A percentile compares a stretch with the other conserved stretches of the same genome.
Evolutionary conservation across 108 stramenopile species (phyloP).

Genomic region (Heterococcus sp.): DNA sequence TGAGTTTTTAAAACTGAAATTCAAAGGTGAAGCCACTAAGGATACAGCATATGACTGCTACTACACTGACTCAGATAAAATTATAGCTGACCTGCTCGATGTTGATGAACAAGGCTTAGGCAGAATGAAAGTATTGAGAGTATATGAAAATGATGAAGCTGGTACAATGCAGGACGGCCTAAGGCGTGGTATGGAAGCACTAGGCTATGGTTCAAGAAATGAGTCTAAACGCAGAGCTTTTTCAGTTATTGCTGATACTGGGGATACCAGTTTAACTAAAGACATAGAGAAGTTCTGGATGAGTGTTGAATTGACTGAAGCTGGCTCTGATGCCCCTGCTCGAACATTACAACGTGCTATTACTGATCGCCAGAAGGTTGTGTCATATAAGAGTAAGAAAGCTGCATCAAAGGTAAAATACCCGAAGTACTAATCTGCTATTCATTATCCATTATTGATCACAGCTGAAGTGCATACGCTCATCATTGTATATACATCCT

Average conservation of each 20-base stretch:
- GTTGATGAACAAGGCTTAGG: not conserved
- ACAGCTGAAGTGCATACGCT: no score
- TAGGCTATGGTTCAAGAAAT: not conserved
- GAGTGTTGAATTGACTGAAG: no score
- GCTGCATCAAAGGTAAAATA: no score
- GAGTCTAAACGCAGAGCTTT: not conserved
- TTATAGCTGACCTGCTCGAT: not conserved
- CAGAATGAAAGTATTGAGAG: not conserved
- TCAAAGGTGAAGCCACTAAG: no score
- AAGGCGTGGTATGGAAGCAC: not conserved
- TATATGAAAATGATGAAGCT: not conserved
- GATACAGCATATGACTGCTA: not conserved
- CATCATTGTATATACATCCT: no score
- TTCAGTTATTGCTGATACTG: not conserved
- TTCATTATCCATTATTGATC: no score
- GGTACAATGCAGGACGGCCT: not conserved
- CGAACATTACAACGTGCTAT: no score
- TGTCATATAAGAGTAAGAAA: no score
- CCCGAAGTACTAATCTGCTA: no score
- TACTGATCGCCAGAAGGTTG: no score
- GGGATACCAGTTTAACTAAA: not conserved
- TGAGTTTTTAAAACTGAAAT: no score
- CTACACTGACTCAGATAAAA: not conserved
- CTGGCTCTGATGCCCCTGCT: no score
- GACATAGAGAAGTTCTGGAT: constrained; percentile 3